Base-by-base conservation (phyloP, 1,284 basidiomycete genomes). In the Ustilago vetiveriae region DNA sequence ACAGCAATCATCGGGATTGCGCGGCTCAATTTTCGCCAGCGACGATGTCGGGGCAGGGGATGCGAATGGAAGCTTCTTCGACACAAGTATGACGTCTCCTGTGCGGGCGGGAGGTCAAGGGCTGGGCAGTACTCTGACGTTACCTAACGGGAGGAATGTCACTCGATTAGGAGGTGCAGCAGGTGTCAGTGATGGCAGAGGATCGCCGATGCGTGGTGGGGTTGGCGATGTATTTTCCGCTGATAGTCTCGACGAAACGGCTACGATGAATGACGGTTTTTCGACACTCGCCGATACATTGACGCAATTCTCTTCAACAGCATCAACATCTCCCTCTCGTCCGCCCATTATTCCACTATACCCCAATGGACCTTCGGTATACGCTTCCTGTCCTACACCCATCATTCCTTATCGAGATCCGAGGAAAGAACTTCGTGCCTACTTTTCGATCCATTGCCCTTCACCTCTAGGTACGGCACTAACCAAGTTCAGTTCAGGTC, bases 381-480 rank as follows among this genome's bases (percentile, higher is more conserved):
- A 62, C 50, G 33, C 45, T 3, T 39, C 23, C 10, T 71, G 54
- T 23, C 62, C 58, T 1, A 10, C 29, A 1, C 63, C 63, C 6
- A 4, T 32, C 5, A 58, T 76, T 13, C 80, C 81, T 4, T 85
- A 85, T 62, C 56, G 74, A 17, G 85, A 85, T 66, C 75, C 81
- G 0, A 64, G 84, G 22, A 73, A 79, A 27, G 66, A 82, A 4
- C 81, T 85, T 19, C 83, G 84, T 69, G 84, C 83, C 1, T 92
- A 92, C 82, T 96, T 97, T 77, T 87, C 87, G 39, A 89, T 96
- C 63, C 88, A 88, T 57, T 94, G 92, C 76, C 88, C 90, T 1
- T 90, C 88, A 50, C 88, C 90, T 11, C 88, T 90, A 6, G 92
- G 94, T 7, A 88, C 89, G 4, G 89, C 89, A 21, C 85, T 93